phyloP scores from a whole-genome alignment of 2,329 filamentous ascomycete species.

The Phaeomoniella chlamydospora region DNA sequence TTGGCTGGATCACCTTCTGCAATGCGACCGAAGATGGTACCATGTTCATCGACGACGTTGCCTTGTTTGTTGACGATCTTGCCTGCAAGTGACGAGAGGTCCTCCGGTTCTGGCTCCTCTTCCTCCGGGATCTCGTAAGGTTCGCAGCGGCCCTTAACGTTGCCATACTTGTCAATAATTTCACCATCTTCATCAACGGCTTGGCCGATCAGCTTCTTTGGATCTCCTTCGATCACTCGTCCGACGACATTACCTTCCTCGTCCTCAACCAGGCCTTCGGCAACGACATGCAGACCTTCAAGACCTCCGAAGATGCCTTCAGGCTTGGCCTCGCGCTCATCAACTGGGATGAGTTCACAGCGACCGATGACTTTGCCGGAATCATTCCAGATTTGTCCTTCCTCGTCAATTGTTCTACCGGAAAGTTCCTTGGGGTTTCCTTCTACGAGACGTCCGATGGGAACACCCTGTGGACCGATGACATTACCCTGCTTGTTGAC shows the following conservation, averaged over 20 bases:
- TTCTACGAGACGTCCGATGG: conserved; percentile 41
- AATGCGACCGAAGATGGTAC: conserved; percentile 43
- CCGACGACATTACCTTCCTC: conserved; percentile 65
- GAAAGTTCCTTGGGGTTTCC: conserved; percentile 41
- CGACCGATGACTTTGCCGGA: conserved; percentile 41
- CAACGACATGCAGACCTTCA: conserved; percentile 40
- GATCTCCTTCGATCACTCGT: conserved; percentile 53
- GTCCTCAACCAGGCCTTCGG: conserved; percentile 53
- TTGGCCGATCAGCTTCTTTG: conserved; percentile 58
- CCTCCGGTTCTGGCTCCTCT: conserved; percentile 31
- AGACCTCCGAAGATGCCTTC: conserved; percentile 45
- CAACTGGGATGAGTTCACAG: conserved; percentile 42
- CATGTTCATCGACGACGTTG: conserved; percentile 45
- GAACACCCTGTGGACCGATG: conserved; percentile 36
- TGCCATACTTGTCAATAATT: conserved; percentile 61
- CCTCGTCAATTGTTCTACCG: conserved; percentile 38
- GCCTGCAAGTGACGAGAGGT: conserved; percentile 45
- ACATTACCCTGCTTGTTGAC: conserved; percentile 46
- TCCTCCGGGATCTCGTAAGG: conserved; percentile 33
- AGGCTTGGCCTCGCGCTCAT: conserved; percentile 38
- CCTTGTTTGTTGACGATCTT: conserved; percentile 50
- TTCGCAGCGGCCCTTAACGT: conserved; percentile 44
- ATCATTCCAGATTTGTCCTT: conserved; percentile 42
- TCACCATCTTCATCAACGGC: conserved; percentile 71
- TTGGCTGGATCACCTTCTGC: conserved; percentile 40